Evolutionary conservation across 108 stramenopile species (phyloP), one percentile per base, ranked within the genome.

Genomic region (Epithemia pelagica): DNA sequence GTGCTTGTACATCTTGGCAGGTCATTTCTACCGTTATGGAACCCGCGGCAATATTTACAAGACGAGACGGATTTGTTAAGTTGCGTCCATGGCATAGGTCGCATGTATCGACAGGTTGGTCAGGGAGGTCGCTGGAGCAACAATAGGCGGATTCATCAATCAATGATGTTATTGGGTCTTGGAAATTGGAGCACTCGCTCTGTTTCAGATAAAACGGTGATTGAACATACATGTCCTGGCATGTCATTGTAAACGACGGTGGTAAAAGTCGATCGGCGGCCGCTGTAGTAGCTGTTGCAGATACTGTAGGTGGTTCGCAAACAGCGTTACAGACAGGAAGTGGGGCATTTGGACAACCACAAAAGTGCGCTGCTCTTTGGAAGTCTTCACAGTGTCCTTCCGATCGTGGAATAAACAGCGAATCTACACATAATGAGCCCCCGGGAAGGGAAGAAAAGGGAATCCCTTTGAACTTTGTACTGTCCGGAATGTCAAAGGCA

Each of bases 261-360:
- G 62, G 62, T 24, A 63, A 21, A 19, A 28, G 62, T 21, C 62
- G 62, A 51, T 37, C 26, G 26, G 62, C 29, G 1, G 28, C 19
- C 37, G 62, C 22, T 19, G 21, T 32, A 10, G 30, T 28, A 1
- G 24, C 33, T 1, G 32, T 20, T 22, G 62, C 62, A 33, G 18
- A 32, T 30, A 25, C 21, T 1, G 62, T 2, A 28, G 27, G 28
- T 10, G 30, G 59, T 28, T 24, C 21, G 10, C 59, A 60, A 18
- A 60, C 28, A 21, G 26, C 27, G 10, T 30, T 21, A 24, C 32
- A 22, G n/a, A 33, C 8, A 3, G 62, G 33, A 24, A 3, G 5
- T 2, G 32, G 32, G 2, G 62, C 62, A 33, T 51, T 30, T 28
- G 62, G 62, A 24, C 62, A 63, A 26, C 62, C 62, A 24, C 62